Conservation (phyloP, 2,329 filamentous ascomycete species). For the Phaeophleospora eucalypticola region DNA sequence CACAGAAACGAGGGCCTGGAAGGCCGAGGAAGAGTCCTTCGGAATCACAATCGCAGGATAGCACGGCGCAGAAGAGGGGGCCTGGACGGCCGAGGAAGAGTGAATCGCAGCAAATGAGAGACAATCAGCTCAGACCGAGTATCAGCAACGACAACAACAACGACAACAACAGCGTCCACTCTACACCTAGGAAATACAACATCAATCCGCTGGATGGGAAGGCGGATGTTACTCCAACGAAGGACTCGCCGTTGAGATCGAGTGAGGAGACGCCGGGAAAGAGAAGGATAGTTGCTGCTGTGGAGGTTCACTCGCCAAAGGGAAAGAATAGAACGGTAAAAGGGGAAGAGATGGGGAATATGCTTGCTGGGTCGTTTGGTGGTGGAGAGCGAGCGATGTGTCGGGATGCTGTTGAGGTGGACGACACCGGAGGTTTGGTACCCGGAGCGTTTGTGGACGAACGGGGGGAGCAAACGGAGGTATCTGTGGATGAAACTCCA, state of each 20-base stretch:
- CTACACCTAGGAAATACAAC: conserved; percentile 7
- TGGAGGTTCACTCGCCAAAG: conserved; percentile 4
- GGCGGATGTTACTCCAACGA: conserved; percentile 12
- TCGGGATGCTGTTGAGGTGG: background rate
- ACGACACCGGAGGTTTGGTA: background rate
- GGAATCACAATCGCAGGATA: conserved; percentile 1
- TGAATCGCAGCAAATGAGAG: conserved; percentile 6
- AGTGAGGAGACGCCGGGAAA: conserved; percentile 7
- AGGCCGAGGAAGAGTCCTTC: conserved; percentile 2
- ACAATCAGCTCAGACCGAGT: conserved; percentile 5
- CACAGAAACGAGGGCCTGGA: background rate
- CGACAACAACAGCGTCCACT: background rate
- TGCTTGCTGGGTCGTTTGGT: background rate
- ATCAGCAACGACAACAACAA: background rate
- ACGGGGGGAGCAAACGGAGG: background rate
- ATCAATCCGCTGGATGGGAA: conserved; percentile 11
- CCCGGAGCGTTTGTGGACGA: background rate
- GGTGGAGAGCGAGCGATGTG: background rate
- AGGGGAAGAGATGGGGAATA: background rate
- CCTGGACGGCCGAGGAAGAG: conserved; percentile 4
- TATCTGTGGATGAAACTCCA: no score
- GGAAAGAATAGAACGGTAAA: background rate
- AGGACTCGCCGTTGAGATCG: conserved; percentile 14
- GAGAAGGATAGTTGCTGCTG: conserved; percentile 8
- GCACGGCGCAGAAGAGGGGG: background rate